Percentiles rank a stretch among this genome's conserved stretches.
Evolutionary conservation across 345 rosid genomes (phyloP).

Genomic region (Cochlearia excelsa): DNA sequence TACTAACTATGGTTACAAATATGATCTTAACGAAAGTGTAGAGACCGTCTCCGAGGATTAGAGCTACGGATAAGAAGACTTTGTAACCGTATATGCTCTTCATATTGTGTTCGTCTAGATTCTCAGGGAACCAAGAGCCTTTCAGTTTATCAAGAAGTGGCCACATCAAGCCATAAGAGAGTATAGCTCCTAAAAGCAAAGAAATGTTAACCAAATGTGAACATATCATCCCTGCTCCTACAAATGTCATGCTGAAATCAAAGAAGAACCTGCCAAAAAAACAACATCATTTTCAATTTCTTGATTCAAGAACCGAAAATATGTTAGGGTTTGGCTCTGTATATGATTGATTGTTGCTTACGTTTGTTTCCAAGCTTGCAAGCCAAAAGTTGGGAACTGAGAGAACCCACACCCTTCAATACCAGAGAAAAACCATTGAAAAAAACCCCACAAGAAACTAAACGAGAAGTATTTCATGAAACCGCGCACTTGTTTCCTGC

Average conservation of each 20-base stretch:
- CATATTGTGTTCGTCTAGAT: constrained; percentile 70
- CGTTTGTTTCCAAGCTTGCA: constrained; percentile 88
- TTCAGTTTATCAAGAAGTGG: constrained; percentile 65
- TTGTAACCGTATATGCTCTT: constrained; percentile 86
- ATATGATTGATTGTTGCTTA: constrained; percentile 22
- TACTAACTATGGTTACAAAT: constrained; percentile 44
- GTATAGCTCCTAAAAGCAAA: constrained; percentile 72
- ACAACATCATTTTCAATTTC: not conserved
- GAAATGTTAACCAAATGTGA: constrained; percentile 87
- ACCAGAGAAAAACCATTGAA: constrained; percentile 84
- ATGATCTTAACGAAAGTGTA: constrained; percentile 76
- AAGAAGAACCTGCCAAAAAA: constrained; percentile 62
- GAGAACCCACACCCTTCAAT: constrained; percentile 67
- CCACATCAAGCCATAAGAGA: constrained; percentile 89
- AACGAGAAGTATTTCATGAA: constrained; percentile 69
- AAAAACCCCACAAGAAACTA: constrained; percentile 88
- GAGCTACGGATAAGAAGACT: constrained; percentile 83
- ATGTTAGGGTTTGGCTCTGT: not conserved
- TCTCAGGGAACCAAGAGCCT: constrained; percentile 73
- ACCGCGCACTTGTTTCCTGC: constrained; percentile 77
- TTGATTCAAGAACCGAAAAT: constrained; percentile 10
- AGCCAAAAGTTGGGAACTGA: constrained; percentile 82
- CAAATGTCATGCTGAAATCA: constrained; percentile 77
- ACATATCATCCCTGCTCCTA: constrained; percentile 96
- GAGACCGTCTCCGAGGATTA: constrained; percentile 90